Percentiles rank a stretch among this genome's conserved stretches.
Evolutionary conservation across 1,284 basidiomycete genomes (phyloP).

Genomic region (Cutaneotrichosporon sp.): DNA sequence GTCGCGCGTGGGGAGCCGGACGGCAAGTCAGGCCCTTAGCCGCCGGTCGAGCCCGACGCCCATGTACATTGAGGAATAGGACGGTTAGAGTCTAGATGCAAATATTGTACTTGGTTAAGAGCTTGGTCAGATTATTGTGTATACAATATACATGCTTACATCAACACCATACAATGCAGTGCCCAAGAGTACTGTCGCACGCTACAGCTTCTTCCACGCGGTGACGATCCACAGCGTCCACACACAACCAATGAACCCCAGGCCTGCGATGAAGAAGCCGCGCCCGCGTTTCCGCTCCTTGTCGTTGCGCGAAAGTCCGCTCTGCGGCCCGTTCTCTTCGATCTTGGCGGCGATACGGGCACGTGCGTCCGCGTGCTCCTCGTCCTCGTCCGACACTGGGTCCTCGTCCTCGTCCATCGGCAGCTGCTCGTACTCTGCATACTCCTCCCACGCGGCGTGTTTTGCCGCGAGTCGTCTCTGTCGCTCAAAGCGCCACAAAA

Average conservation of each 20-base stretch:
- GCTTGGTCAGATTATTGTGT: no score
- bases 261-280: constrained; percentile 41
- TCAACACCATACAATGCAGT: not conserved
- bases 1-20: constrained; percentile 8
- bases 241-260: constrained; percentile 58
- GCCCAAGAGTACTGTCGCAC: not conserved
- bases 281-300: constrained; percentile 23
- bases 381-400: constrained; percentile 16
- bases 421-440: constrained; percentile 30
- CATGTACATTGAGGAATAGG: constrained; percentile 14
- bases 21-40: constrained; percentile 12
- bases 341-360: constrained; percentile 11
- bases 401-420: constrained; percentile 24
- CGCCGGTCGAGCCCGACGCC: constrained; percentile 2
- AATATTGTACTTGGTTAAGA: not conserved
- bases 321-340: constrained; percentile 16
- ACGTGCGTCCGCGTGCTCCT: not conserved
- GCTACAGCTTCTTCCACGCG: constrained; percentile 48
- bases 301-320: constrained; percentile 27
- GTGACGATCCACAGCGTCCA: constrained; percentile 69
- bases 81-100: not conserved
- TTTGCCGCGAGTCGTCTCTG: constrained; percentile 15
- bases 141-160: not conserved
- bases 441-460: not conserved
- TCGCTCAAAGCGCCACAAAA: constrained; percentile 55